Conservation (phyloP, 129 eudicot species). For the Helianthus tuberosus region DNA sequence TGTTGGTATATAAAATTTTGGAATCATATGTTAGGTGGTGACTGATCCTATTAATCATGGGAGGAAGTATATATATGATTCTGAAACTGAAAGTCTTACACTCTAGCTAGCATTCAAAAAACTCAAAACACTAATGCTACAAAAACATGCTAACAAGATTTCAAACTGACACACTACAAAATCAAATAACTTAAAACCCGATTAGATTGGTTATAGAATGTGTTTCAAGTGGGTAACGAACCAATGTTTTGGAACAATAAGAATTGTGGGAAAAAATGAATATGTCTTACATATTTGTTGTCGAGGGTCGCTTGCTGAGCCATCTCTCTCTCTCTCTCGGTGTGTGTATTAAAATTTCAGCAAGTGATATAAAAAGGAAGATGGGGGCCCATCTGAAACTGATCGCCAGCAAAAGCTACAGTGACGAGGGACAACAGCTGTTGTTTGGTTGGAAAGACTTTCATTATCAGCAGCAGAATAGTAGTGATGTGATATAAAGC, state of each 20-base stretch:
- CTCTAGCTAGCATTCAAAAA: too few relatives aligned
- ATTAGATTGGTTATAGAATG: too few relatives aligned
- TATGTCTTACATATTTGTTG: conserved; percentile 77
- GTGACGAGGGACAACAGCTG: conserved; percentile 1
- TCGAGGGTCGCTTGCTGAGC: conserved; percentile 88
- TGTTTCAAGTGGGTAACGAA: too few relatives aligned
- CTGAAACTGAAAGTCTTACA: too few relatives aligned
- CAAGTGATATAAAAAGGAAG: not conserved
- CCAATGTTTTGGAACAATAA: not conserved
- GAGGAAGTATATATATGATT: too few relatives aligned
- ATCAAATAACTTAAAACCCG: too few relatives aligned
- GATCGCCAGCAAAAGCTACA: conserved; percentile 34
- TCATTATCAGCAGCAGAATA: too few relatives aligned
- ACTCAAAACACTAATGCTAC: not conserved
- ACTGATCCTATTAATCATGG: too few relatives aligned
- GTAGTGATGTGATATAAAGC: too few relatives aligned
- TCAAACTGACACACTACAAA: too few relatives aligned
- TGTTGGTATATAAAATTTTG: too few relatives aligned
- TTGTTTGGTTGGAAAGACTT: conserved; percentile 1
- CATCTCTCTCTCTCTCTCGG: conserved; percentile 38
- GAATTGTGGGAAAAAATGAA: not conserved
- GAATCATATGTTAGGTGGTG: too few relatives aligned
- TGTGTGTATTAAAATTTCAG: conserved; percentile 14
- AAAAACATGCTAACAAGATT: not conserved
- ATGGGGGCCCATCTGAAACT: not conserved